Percentiles rank a stretch among this genome's conserved stretches.
phyloP scores from a whole-genome alignment of 129 eudicot species.

The Dittrichia graveolens region DNA sequence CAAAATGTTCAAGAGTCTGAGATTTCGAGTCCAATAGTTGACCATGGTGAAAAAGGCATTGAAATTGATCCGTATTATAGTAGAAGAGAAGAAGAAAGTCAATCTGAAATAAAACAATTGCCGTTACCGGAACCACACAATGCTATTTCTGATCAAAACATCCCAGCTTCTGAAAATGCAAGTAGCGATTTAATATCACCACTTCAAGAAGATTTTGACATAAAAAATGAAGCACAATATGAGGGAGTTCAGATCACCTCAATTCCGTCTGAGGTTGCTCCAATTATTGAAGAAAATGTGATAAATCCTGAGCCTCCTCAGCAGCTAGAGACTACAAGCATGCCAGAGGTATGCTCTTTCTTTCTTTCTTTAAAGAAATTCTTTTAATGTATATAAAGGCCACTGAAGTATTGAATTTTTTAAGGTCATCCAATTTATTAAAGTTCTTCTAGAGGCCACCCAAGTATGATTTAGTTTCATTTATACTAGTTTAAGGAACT shows the following conservation, averaged over 20 bases:
- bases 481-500: too few relatives aligned
- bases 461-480: too few relatives aligned
- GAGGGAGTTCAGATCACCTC: conserved; percentile 42
- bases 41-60: conserved; percentile 34
- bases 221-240: conserved; percentile 34
- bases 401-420: too few relatives aligned
- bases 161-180: conserved; percentile 40
- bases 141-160: conserved; percentile 29
- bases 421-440: too few relatives aligned
- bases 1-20: conserved; percentile 41
- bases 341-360: conserved; percentile 46
- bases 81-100: conserved; percentile 42
- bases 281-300: conserved; percentile 41
- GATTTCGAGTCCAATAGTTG: conserved; percentile 36
- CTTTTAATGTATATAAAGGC: too few relatives aligned
- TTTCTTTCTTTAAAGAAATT: not conserved
- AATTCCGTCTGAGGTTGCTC: conserved; percentile 33
- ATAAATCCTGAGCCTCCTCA: conserved; percentile 25
- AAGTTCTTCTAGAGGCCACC: too few relatives aligned
- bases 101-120: conserved; percentile 36
- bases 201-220: conserved; percentile 41
- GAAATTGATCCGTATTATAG: conserved; percentile 43
- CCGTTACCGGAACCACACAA: conserved; percentile 22
- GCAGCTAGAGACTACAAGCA: conserved; percentile 37
- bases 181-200: conserved; percentile 31